Evolutionary conservation across 371 early-diverging fungal genomes (phyloP), one percentile per base, ranked within the genome.

Genomic region (Cladochytrium tenue): DNA sequence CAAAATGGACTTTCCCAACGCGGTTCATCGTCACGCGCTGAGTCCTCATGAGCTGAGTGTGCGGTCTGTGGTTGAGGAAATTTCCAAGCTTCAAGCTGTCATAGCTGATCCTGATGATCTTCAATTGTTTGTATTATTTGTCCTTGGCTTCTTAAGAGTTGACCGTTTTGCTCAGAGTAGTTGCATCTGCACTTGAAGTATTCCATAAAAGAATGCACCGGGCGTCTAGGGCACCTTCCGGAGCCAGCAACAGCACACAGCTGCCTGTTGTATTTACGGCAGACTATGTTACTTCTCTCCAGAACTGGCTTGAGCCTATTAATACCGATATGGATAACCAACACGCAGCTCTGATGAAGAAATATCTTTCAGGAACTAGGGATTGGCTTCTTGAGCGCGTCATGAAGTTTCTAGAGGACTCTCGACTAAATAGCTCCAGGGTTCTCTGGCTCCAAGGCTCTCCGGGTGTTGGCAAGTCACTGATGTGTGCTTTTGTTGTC

Each of bases 241-340:
- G n/a, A n/a, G n/a, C n/a, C n/a, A n/a, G n/a, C n/a, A n/a, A n/a
- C n/a, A n/a, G n/a, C n/a, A n/a, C n/a, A n/a, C n/a, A n/a, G n/a
- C n/a, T n/a, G n/a, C n/a, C n/a, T n/a, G n/a, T n/a, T n/a, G n/a
- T n/a, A n/a, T n/a, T n/a, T n/a, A n/a, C n/a, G n/a, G n/a, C n/a
- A n/a, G n/a, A n/a, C 15, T 31, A 10, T 15, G 7, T 36, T 26
- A 50, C 10, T 15, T 52, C 7, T 10, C 43, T 10, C 10, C 7
- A 58, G 25, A 56, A 58, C 13, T 63, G 63, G 63, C 32, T 63
- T 5, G 27, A 58, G 3, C 63, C 63, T 10, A n/a, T 63, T 26
- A 60, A 25, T 28, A 35, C 28, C 7, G 63, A 60, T n/a, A 63
- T 63, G 63, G 51, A 30, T 15, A 4, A 25, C 3, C 60, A 63